Evolutionary conservation across 352 stramenopile genomes (phyloP), one percentile per base, ranked within the genome.

Genomic region (Pythium sukuiense): DNA sequence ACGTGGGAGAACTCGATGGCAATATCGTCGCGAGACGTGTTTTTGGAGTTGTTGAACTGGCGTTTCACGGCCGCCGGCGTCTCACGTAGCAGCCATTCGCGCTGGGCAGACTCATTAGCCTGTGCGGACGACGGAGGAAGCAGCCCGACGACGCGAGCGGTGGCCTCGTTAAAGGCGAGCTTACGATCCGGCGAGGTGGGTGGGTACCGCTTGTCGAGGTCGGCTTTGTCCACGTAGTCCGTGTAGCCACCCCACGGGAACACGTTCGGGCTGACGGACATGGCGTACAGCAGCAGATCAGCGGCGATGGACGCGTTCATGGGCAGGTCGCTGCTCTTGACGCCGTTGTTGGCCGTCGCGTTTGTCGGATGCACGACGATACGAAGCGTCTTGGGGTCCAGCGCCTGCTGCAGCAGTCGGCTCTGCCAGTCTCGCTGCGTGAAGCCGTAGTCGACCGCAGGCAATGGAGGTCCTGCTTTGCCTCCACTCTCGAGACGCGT

Each of bases 251-350:
- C 53, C 41, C 63, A 63, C 13, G 63, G 63, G 53, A 63, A 63
- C 16, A 64, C 3, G 14, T 5, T 26, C n/a, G 3, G n/a, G 1
- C 11, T 24, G 6, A 59, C 13, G 5, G 14, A 1, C 57, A 66
- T 16, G 0, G 6, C 20, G 33, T 67, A 61, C 14, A 72, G 7
- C 11, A 64, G 62, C 3, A 72, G 20, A 35, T 72, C 59, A 9
- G 58, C 53, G 0, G 65, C 65, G 0, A 46, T 46, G 20, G 65
- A 67, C 14, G 59, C 59, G 55, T 72, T 64, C 65, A 72, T 72
- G 16, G 65, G 65, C 26, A 72, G 24, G 0, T 54, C 29, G 13
- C 24, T 35, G 5, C 7, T 37, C n/a, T 61, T 57, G 20, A 59
- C 18, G 27, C 41, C 24, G 6, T 48, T 26, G 33, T 50, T 67